Base-by-base conservation (phyloP, 2,329 filamentous ascomycete genomes). In the Penicillium sp. region DNA sequence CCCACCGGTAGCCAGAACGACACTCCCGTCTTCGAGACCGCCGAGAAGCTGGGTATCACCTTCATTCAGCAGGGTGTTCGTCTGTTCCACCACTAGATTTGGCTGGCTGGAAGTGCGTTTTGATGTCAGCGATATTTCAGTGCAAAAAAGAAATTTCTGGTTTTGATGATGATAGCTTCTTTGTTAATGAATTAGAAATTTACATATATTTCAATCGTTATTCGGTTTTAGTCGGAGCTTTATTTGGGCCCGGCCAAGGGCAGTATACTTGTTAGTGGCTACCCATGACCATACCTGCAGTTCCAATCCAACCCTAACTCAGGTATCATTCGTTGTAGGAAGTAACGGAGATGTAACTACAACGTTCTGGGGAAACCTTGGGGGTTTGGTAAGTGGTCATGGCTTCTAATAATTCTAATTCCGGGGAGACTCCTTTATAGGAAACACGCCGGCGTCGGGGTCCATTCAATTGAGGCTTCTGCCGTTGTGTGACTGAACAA, bases 41-140 rank as follows among this genome's bases (percentile, higher is more conserved):
- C 92, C 5, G 90, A 96, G 79, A 90, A 92, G 78, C 79, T 95
- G 58, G 89, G 87, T 49, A 95, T 97, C 65, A 91, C 88, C 40
- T 96, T 97, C 75, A 88, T 97, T 33, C 91, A 99, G 81, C 94
- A 99, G 81, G 90, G 88, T 70, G 87, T 89, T 53, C 85, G 94
- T 63, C 81, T 97, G 60, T 97, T 97, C 86, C 92, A 96, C 75
- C 92, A 97, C 76, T 97, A 87, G 48, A 48, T 30, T 44, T 25
- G 11, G 36, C 16, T n/a, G 43, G 30, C n/a, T 50, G 40, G 47
- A 30, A 40, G 46, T 18, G 44, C 30, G 30, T 49, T 46, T 44
- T 40, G 42, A 35, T 41, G 28, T 30, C 28, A 45, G 28, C 35
- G 44, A 39, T 28, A 28, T 41, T 43, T 45, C 30, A 49, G 50